Base-by-base conservation (phyloP, 2,329 filamentous ascomycete species). In the Rhynchosporium secalis region DNA sequence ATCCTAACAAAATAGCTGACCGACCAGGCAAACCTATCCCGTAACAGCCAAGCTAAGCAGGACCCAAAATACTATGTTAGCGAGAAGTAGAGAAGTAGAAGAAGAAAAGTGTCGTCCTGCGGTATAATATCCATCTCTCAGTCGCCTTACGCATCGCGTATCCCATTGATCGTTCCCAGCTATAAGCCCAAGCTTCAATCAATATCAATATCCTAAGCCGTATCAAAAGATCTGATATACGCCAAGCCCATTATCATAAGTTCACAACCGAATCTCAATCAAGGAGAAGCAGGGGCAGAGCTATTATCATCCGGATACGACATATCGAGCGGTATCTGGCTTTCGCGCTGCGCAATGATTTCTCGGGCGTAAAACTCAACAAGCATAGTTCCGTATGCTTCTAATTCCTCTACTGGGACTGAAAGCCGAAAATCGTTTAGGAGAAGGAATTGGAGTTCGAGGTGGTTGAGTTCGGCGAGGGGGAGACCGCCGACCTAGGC, bases 361-460 rank as follows among this genome's bases (percentile, higher is more conserved):
- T 99, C 95, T 59, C 94, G 84, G 0, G 92, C 94, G 73, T 98
- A 99, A 73, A 98, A 99, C 73, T 98, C 94, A 15, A 99, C 95
- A 12, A 99, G 81, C 94, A 98, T 98, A 0, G 95, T 99, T 4
- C 92, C 95, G 71, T 99, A 99, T 0, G 92, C 92, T 76, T 99
- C 95, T 63, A 99, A 85, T 72, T 98, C 94, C 78, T 98, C 95
- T 13, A 98, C 89, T 0, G 94, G 90, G 9, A 99, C 89, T 2
- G 92, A 91, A 15, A 99, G 86, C 63, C 94, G 87, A 75, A 99
- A 99, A 75, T 98, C 95, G 76, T 99, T 99, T 36, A 99, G 82
- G 2, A 97, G 82, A 4, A 99, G 82, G 73, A 99, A 99, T 76
- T 99, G 95, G 3, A 98, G 83, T 76, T 99, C 95, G 45, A 99